Percentiles rank a stretch among this genome's conserved stretches.
Conservation (phyloP, 2,329 filamentous ascomycete species). For the Didymella pomorum region DNA sequence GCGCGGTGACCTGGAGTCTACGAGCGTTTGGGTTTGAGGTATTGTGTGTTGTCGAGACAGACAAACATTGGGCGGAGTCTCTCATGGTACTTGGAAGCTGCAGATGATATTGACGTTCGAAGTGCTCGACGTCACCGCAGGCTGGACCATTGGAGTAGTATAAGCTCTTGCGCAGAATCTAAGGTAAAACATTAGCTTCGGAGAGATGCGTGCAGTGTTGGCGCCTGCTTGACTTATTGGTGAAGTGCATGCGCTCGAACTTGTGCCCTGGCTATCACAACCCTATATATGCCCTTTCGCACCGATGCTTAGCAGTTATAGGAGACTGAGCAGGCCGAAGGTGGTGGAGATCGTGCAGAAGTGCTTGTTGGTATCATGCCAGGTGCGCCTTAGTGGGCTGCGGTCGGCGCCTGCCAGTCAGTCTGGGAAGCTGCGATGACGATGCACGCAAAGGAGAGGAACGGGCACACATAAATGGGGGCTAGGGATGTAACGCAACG, state of each 20-base stretch:
- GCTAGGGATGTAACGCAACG: background rate
- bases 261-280: background rate
- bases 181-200: background rate
- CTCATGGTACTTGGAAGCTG: background rate
- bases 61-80: conserved; percentile 2
- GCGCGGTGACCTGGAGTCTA: background rate
- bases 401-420: background rate
- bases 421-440: background rate
- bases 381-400: background rate
- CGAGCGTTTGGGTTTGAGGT: background rate
- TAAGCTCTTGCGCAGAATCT: conserved; percentile 1
- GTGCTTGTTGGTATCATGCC: background rate
- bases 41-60: background rate
- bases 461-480: no score
- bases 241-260: background rate
- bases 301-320: background rate
- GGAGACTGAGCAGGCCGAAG: background rate
- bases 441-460: background rate
- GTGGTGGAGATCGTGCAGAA: background rate
- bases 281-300: background rate
- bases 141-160: background rate
- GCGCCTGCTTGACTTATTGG: background rate
- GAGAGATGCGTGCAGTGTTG: background rate
- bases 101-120: conserved; percentile 24
- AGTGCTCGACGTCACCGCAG: conserved; percentile 28